A percentile compares a stretch with the other conserved stretches of the same genome.
These are phyloP conservation scores for Psilocybe subaeruginosa DNA, from an alignment of 768 basidiomycete species.

Conservation along the genomic window DNA sequence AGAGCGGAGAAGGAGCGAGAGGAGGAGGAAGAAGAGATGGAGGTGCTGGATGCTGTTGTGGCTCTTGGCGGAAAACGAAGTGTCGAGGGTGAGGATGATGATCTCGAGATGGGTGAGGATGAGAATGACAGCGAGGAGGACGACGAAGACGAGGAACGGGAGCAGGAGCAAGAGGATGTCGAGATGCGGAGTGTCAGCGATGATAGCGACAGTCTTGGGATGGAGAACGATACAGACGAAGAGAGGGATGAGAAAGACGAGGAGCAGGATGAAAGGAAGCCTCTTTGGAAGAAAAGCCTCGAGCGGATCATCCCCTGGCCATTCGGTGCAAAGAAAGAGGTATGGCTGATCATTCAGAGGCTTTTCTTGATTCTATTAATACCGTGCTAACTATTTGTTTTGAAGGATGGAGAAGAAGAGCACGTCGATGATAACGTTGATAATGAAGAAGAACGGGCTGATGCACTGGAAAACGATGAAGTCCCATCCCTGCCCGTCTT, in stretches of 20 bases:
- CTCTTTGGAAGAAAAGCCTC: conserved; percentile 46
- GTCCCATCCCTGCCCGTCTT: conserved; percentile 17
- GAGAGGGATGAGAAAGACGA: conserved; percentile 31
- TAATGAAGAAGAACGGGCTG: conserved; percentile 21
- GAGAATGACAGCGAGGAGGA: conserved; percentile 28
- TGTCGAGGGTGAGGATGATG: conserved; percentile 20
- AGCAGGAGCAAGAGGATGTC: conserved; percentile 15
- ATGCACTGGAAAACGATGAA: conserved; percentile 12
- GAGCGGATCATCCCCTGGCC: conserved; percentile 43
- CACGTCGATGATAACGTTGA: background rate
- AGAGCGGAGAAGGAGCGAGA: conserved; percentile 53
- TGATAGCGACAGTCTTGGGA: conserved; percentile 1
- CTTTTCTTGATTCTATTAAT: too few relatives aligned
- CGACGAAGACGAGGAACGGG: conserved; percentile 17
- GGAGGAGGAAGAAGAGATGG: conserved; percentile 57
- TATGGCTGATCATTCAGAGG: conserved; percentile 11
- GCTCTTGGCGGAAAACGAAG: conserved; percentile 24
- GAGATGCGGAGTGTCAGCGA: conserved; percentile 23
- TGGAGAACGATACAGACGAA: conserved; percentile 14
- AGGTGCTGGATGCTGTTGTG: conserved; percentile 44
- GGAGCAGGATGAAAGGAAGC: conserved; percentile 33
- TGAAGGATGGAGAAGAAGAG: conserved; percentile 10
- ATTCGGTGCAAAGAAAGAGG: conserved; percentile 34
- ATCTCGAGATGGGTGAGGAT: conserved; percentile 17
- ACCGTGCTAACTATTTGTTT: too few relatives aligned